Base-by-base conservation (phyloP, 2,329 filamentous ascomycete species). In the Fusarium torulosum region DNA sequence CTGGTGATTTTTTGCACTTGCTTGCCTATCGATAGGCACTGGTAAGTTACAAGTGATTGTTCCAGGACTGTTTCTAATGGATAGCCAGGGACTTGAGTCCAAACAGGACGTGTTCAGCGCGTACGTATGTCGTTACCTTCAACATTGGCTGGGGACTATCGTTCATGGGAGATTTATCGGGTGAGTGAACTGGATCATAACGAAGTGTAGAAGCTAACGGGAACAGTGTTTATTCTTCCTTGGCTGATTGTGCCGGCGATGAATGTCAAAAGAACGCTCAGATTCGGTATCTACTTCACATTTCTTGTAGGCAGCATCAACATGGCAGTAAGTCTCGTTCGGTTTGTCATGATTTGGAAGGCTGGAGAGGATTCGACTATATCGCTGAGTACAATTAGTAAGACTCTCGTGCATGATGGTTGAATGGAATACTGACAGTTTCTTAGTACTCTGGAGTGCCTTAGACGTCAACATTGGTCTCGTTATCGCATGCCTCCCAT, bases 391-490 rank as follows among this genome's bases (percentile, higher is more conserved):
- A 43, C 45, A 7, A 61, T 70, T 20, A 20, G 67, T 67, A 56
- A 3, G 13, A 4, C 15, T 17, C 2, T 2, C 0, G 7, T 11
- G 4, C 9, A n/a, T 37, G 7, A 2, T 37, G 17, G 17, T 11
- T 10, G 17, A 11, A 3, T 10, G 17, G 5, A n/a, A n/a, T n/a
- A 2, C 25, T 60, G 6, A 61, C 13, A 3, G 6, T 3, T 3
- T 15, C 0, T 0, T 3, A 71, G 68, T 61, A 0, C 44, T 71
- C 3, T 71, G 68, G 66, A 71, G 68, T 10, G 20, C 53, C 0
- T 5, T 71, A 0, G 69, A 71, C 3, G 55, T 57, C n/a, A 69
- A 69, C 7, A 54, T 71, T 2, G 68, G 68, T 0, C 63, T 71
- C 1, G 66, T 71, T 0, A 35, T 71, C 6, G 66, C 69, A 1